A percentile compares a stretch with the other conserved stretches of the same genome.
Conservation (phyloP, 441 rosid genomes). For the Syzygium syzygioides region DNA sequence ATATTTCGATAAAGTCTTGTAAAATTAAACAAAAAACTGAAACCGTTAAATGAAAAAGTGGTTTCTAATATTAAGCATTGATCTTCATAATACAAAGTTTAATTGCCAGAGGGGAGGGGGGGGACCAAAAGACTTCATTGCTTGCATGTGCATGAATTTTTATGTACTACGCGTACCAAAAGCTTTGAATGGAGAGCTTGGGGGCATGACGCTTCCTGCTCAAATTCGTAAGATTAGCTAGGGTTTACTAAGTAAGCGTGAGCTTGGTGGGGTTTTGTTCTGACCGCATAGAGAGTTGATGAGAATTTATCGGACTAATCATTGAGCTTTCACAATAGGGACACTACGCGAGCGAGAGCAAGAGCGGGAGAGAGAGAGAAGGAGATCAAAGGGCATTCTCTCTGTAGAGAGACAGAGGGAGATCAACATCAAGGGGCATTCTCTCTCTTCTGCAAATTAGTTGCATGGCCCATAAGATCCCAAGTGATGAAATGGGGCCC, state of each 20-base stretch:
- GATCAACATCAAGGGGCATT: background rate
- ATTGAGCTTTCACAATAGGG: background rate
- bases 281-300: background rate
- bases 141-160: background rate
- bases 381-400: background rate
- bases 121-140: background rate
- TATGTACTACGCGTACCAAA: background rate
- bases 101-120: background rate
- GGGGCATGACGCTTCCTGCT: background rate
- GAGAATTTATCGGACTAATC: background rate
- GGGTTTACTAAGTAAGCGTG: background rate
- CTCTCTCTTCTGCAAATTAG: background rate
- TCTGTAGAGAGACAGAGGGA: background rate
- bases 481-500: conserved; percentile 8
- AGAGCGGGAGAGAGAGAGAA: background rate
- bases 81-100: background rate
- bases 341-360: background rate
- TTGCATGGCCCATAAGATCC: conserved; percentile 24
- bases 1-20: background rate
- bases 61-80: background rate
- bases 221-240: background rate
- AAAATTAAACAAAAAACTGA: background rate
- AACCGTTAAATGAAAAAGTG: background rate
- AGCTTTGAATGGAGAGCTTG: background rate
- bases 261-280: conserved; percentile 17